Evolutionary conservation across 108 stramenopile species (phyloP), one percentile per base, ranked within the genome.

Genomic region (Aurantiochytrium sp.): DNA sequence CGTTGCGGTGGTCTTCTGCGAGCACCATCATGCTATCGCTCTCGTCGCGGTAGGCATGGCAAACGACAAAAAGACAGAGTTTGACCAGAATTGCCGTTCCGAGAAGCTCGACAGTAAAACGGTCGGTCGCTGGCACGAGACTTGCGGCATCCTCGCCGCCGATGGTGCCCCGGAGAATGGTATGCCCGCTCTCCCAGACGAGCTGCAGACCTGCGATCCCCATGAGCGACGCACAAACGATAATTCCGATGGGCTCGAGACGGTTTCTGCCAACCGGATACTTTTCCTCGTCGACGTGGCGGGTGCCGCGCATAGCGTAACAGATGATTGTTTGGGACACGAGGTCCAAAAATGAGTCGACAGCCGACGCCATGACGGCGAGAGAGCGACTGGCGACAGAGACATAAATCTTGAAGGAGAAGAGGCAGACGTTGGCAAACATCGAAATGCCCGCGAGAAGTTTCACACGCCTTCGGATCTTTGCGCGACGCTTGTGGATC

Each of bases 1-100:
- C 98, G 91, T 98, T 98, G 95, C 95, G 96, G 90, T 98, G 98
- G 95, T 98, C 98, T 93, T 95, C 95, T 5, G 95, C 96, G 64
- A 97, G 88, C 12, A 88, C 87, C 58, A 60, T 35, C 58, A 58
- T 59, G 60, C 25, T 58, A 19, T 88, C 59, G 87, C 87, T 59
- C 47, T 58, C 16, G 35, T 58, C 49, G 60, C 57, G 35, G 10
- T 83, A 29, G 44, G 83, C 47, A 59, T 88, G 60, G 88, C 97
- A 97, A 43, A 96, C 76, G 19, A 83, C 89, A 58, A 92, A 92
- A 58, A 97, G 89, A 8, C 59, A 89, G 12, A 96, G 10, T 89
- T 97, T 97, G 89, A 97, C 89, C 25, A 96, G 51, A 14, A 97
- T 95, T 87, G 96, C 95, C n/a, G 91, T 44, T 25, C 60, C 91